A percentile compares a stretch with the other conserved stretches of the same genome.
Evolutionary conservation across 164 flowering plant species (phyloP).

Genomic region (Liriodendron chinense): DNA sequence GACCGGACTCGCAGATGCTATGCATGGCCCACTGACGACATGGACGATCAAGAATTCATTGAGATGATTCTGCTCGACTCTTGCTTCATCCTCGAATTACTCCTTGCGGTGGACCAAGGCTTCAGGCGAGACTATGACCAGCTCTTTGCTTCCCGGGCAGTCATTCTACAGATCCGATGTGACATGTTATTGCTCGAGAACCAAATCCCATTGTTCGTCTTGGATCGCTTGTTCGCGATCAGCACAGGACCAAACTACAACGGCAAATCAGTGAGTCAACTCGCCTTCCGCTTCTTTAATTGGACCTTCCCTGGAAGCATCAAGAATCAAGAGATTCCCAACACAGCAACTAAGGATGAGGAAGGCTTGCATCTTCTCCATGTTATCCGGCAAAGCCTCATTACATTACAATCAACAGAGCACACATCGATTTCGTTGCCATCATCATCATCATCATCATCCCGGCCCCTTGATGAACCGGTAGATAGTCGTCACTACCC

Average conservation of each 20-base stretch:
- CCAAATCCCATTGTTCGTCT: slow-evolving; percentile 58
- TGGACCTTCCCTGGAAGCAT: not conserved
- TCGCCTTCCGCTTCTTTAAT: slow-evolving; percentile 2
- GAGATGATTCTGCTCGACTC: slow-evolving; percentile 74
- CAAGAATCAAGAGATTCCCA: not conserved
- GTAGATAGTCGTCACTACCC: not conserved
- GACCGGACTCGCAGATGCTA: not conserved
- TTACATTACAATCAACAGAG: not conserved
- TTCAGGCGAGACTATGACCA: slow-evolving; percentile 51
- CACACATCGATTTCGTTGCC: not conserved
- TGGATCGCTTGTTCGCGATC: slow-evolving; percentile 41
- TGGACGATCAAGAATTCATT: slow-evolving; percentile 40
- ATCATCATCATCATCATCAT: too few relatives aligned
- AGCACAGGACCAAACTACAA: too few relatives aligned
- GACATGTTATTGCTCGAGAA: slow-evolving; percentile 79
- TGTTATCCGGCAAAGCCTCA: not conserved
- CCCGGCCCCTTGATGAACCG: too few relatives aligned
- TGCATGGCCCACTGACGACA: slow-evolving; percentile 5
- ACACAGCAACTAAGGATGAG: not conserved
- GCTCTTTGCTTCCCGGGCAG: slow-evolving; percentile 51
- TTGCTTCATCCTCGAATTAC: slow-evolving; percentile 55
- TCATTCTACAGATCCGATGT: slow-evolving; percentile 57
- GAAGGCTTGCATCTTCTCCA: not conserved
- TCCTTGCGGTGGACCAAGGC: slow-evolving; percentile 31
- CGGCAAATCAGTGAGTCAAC: not conserved